These are phyloP conservation scores for Ilyonectria robusta DNA, from an alignment of 2,329 filamentous ascomycete genomes.

Conservation along the genomic window DNA sequence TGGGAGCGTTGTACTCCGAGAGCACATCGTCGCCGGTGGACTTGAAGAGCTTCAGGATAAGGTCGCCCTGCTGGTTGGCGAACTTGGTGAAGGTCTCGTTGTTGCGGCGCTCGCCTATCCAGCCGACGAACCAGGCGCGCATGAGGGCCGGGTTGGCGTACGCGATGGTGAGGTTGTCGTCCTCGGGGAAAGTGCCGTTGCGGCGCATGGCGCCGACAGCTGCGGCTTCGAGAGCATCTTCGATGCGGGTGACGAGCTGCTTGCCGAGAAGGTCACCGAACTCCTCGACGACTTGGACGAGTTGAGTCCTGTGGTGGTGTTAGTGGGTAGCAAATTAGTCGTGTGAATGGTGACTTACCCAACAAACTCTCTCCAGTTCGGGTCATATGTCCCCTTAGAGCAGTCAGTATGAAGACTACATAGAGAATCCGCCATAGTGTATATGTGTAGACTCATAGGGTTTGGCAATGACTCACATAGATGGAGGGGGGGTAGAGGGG, in stretches of 20 bases:
- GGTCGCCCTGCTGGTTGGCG: slow-evolving; percentile 52
- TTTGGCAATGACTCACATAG: slow-evolving; percentile 15
- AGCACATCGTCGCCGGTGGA: slow-evolving; percentile 50
- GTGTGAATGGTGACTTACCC: slow-evolving; percentile 38
- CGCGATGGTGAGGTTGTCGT: slow-evolving; percentile 55
- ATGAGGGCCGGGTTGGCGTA: slow-evolving; percentile 60
- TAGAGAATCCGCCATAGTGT: neutral
- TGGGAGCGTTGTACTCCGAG: slow-evolving; percentile 58
- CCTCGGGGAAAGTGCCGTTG: slow-evolving; percentile 54
- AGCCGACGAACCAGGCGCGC: slow-evolving; percentile 56
- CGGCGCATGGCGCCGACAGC: slow-evolving; percentile 58
- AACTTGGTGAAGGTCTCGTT: slow-evolving; percentile 56
- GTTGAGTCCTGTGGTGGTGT: slow-evolving; percentile 45
- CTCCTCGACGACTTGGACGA: slow-evolving; percentile 55
- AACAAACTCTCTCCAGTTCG: slow-evolving; percentile 57
- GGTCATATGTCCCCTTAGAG: slow-evolving; percentile 40
- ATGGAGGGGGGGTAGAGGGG: slow-evolving; percentile 46
- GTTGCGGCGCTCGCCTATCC: slow-evolving; percentile 56
- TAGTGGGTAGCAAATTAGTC: neutral
- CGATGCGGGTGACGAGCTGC: slow-evolving; percentile 52
- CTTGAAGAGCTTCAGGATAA: slow-evolving; percentile 50
- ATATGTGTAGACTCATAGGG: neutral
- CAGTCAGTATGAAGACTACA: neutral
- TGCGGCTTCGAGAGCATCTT: slow-evolving; percentile 53
- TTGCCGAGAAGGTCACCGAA: slow-evolving; percentile 50